Base-by-base conservation (phyloP, 1,284 basidiomycete species). In the Fistulina hepatica region DNA sequence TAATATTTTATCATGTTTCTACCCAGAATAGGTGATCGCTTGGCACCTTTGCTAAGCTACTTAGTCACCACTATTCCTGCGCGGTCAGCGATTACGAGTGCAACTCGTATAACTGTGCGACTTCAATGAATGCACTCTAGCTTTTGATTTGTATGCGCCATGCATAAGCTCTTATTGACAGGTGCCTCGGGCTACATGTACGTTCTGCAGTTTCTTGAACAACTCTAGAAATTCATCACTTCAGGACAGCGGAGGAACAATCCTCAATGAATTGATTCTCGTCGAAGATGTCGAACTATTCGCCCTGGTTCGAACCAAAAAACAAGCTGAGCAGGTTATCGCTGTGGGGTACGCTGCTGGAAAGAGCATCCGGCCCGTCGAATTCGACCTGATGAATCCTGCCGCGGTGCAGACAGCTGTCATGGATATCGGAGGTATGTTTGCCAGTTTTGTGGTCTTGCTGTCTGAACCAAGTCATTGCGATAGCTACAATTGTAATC, bases 121-220 rank as follows among this genome's bases (percentile, higher is more conserved):
- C n/a, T n/a, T n/a, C n/a, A n/a, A n/a, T n/a, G n/a, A n/a, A n/a
- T n/a, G n/a, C n/a, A n/a, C n/a, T n/a, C n/a, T n/a, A n/a, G n/a
- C n/a, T n/a, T n/a, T n/a, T n/a, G n/a, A n/a, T n/a, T n/a, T n/a
- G n/a, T n/a, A n/a, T n/a, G n/a, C n/a, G n/a, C n/a, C n/a, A 46
- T 34, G 34, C 8, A 23, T 27, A 17, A 20, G 5, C 11, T 36
- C 13, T 20, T 45, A 6, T 24, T 45, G 10, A 45, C 44, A 4
- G 44, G 44, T 9, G 44, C 44, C 16, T 43, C 44, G 4, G 44
- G 44, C 21, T 45, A 45, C 39, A 36, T 45, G 44, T 44, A 28
- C 13, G 40, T 35, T 11, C 11, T 12, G 10, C 11, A 28, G 15
- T 11, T 27, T 25, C 21, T 4, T 9, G 22, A n/a, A 8, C n/a